Base-by-base conservation (phyloP, 257 asterid genomes). In the Gentiana straminea region DNA sequence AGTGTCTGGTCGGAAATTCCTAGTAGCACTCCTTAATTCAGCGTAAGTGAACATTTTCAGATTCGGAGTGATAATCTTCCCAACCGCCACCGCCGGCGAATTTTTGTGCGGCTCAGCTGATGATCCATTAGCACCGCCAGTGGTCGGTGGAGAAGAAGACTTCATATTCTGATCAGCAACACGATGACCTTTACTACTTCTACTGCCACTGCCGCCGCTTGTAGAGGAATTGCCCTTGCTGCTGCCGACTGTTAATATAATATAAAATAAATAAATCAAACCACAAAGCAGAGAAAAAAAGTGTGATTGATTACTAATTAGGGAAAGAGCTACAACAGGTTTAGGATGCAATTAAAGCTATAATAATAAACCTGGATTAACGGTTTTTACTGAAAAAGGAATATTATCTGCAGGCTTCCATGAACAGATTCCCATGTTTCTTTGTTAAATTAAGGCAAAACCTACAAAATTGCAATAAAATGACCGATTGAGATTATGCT, bases 351-450 rank as follows among this genome's bases (percentile, higher is more conserved):
- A 6, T 11, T 3, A 32, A 7, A 32, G 10, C 13, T 11, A 59
- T 13, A 5, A 11, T 1, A 41, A n/a, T 3, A 10, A 38, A 63
- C 70, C 67, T 50, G 61, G 57, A 24, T 58, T 66, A 52, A 51
- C 8, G 8, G 55, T 33, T 36, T 35, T 59, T 35, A 37, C 12
- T 48, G 58, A 9, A 51, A 59, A 5, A 35, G 79, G 74, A 58
- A 9, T 65, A 55, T 13, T 57, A 35, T 66, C 68, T 0, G 67
- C 72, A 58, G 79, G 82, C 60, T 69, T 73, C 2, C 72, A 74
- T 65, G 74, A 77, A 59, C 82, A 77, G 71, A 63, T 73, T 50
- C 82, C 82, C 82, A 77, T 75, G 24, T 55, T 44, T 51, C 2
- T 13, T 58, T 48, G 45, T 37, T 13, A 11, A 3, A 7, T 10